Percentiles rank a stretch among this genome's conserved stretches.
Conservation (phyloP, 176 grass and related monocot genomes). For the Avena eriantha region DNA sequence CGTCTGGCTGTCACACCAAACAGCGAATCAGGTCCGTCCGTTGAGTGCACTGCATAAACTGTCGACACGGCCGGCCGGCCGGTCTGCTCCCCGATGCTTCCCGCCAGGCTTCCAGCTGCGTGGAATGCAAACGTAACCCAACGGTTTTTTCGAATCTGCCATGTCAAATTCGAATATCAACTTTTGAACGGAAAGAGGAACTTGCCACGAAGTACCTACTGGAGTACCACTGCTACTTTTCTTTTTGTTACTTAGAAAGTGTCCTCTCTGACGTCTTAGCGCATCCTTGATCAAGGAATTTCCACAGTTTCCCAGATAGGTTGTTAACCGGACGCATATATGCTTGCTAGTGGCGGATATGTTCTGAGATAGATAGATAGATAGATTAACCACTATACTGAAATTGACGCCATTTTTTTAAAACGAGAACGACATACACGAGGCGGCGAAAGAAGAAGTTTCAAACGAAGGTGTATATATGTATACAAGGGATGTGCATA, state of each 20-base stretch:
- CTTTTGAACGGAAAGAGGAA: background rate
- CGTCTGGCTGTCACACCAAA: background rate
- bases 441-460: background rate
- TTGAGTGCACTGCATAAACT: background rate
- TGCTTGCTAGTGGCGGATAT: slow-evolving; percentile 43
- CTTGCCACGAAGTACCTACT: background rate
- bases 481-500: background rate
- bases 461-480: background rate
- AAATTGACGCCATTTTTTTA: background rate
- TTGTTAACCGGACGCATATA: background rate
- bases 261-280: background rate
- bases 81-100: slow-evolving; percentile 29
- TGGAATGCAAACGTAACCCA: background rate
- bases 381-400: background rate
- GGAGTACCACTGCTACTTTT: background rate
- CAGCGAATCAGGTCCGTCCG: slow-evolving; percentile 32
- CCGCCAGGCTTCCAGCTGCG: background rate
- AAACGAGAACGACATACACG: slow-evolving; percentile 25
- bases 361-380: slow-evolving; percentile 8
- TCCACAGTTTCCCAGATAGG: background rate
- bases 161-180: background rate
- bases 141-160: background rate
- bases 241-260: background rate
- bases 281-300: background rate
- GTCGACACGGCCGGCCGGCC: background rate